phyloP scores from a whole-genome alignment of 305 asterid species.

The Solanum hybrid region DNA sequence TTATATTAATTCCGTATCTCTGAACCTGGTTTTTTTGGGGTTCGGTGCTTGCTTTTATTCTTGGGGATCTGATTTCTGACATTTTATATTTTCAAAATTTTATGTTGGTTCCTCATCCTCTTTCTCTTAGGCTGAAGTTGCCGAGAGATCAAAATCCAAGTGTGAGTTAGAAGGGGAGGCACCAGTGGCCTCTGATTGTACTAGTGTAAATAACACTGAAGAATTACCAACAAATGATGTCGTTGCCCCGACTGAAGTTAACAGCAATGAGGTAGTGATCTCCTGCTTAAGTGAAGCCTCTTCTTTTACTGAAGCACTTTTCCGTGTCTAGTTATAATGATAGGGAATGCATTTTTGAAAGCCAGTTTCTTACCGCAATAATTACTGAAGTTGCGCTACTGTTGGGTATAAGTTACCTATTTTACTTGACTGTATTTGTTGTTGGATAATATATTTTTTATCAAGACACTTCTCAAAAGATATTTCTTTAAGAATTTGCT shows the following conservation, averaged over 20 bases:
- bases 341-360: background rate
- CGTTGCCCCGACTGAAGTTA: slow-evolving; percentile 13
- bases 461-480: background rate
- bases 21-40: background rate
- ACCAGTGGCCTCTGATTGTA: slow-evolving; percentile 35
- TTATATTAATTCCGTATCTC: background rate
- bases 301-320: background rate
- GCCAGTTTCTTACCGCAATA: background rate
- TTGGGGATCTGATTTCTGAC: background rate
- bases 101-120: background rate
- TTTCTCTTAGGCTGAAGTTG: slow-evolving; percentile 43
- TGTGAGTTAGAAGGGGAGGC: slow-evolving; percentile 29
- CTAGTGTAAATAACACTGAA: slow-evolving; percentile 22
- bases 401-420: background rate
- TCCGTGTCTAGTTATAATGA: background rate
- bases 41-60: background rate
- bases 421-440: background rate
- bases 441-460: background rate
- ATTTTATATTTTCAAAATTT: background rate
- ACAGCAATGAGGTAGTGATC: slow-evolving; percentile 29
- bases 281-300: slow-evolving; percentile 3
- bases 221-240: slow-evolving; percentile 21
- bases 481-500: background rate
- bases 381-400: background rate
- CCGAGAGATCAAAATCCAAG: slow-evolving; percentile 44